These are phyloP conservation scores for Santalum album DNA, from an alignment of 164 flowering plant genomes.

Conservation along the genomic window DNA sequence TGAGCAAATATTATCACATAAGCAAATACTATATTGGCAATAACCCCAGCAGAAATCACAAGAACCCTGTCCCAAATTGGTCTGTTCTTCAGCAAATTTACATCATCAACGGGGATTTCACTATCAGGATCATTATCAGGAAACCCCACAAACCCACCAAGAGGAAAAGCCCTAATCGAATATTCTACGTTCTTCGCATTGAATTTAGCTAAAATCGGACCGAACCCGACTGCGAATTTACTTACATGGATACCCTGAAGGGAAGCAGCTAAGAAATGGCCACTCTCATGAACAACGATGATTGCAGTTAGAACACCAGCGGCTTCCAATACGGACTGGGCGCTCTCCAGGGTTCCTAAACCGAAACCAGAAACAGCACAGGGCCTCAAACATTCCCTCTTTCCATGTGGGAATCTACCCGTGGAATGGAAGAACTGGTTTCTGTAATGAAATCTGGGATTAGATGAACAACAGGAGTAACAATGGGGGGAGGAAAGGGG, in stretches of 20 bases:
- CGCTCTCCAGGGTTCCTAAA: slow-evolving; percentile 44
- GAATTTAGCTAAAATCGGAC: slow-evolving; percentile 91
- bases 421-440: slow-evolving; percentile 20
- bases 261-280: slow-evolving; percentile 88
- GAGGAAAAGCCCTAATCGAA: slow-evolving; percentile 91
- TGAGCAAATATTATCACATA: slow-evolving; percentile 68
- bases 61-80: slow-evolving; percentile 74
- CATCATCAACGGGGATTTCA: slow-evolving; percentile 82
- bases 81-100: slow-evolving; percentile 77
- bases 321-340: slow-evolving; percentile 77
- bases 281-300: slow-evolving; percentile 81
- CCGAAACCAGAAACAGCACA: slow-evolving; percentile 49
- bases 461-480: slow-evolving; percentile 11
- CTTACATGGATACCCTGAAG: slow-evolving; percentile 97
- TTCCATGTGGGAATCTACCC: slow-evolving; percentile 18
- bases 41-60: slow-evolving; percentile 90
- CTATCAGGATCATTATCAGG: slow-evolving; percentile 98
- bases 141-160: slow-evolving; percentile 96
- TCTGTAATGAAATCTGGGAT: slow-evolving; percentile 13
- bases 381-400: slow-evolving; percentile 24
- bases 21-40: slow-evolving; percentile 85
- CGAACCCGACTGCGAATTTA: slow-evolving; percentile 94
- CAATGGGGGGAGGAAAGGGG: slow-evolving; percentile 14
- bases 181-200: slow-evolving; percentile 87
- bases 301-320: slow-evolving; percentile 74